Conservation (phyloP, 2,329 filamentous ascomycete genomes). For the Stachybotrys chartarum region DNA sequence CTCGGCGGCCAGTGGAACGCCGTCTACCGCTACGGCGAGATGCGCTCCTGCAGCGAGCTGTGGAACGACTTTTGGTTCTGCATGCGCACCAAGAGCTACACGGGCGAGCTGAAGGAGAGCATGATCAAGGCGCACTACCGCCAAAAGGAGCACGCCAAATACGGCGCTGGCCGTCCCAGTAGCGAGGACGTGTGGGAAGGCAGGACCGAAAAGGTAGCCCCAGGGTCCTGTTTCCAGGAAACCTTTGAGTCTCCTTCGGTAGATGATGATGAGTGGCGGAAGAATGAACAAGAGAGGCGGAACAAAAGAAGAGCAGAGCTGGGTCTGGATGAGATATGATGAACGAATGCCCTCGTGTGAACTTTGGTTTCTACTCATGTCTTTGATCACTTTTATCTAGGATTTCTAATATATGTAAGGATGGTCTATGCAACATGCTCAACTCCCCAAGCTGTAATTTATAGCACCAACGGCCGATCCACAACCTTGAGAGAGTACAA, state of each 20-base stretch:
- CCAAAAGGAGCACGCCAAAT: slow-evolving; percentile 57
- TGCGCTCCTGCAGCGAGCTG: slow-evolving; percentile 72
- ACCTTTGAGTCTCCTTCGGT: slow-evolving; percentile 28
- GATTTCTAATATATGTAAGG: neutral
- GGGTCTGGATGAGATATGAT: slow-evolving; percentile 15
- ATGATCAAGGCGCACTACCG: slow-evolving; percentile 62
- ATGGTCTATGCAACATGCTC: no score
- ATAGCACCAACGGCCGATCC: no score
- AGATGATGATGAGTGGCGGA: slow-evolving; percentile 36
- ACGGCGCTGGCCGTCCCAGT: slow-evolving; percentile 55
- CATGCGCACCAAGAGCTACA: slow-evolving; percentile 70
- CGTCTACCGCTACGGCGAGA: slow-evolving; percentile 76
- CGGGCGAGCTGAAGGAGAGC: slow-evolving; percentile 50
- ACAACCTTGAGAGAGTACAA: no score
- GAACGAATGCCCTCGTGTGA: neutral
- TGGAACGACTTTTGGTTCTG: slow-evolving; percentile 98
- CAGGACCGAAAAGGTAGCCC: slow-evolving; percentile 53
- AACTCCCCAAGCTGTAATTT: no score
- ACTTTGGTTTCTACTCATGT: neutral
- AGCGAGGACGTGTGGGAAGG: slow-evolving; percentile 89
- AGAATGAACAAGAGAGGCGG: slow-evolving; percentile 24
- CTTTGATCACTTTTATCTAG: neutral
- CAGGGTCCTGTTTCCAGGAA: slow-evolving; percentile 37
- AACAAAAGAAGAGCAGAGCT: slow-evolving; percentile 25
- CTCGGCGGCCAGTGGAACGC: slow-evolving; percentile 87